These are phyloP conservation scores for Metschnikowia noctiluminum DNA, from an alignment of 805 yeast species.

Conservation along the genomic window DNA sequence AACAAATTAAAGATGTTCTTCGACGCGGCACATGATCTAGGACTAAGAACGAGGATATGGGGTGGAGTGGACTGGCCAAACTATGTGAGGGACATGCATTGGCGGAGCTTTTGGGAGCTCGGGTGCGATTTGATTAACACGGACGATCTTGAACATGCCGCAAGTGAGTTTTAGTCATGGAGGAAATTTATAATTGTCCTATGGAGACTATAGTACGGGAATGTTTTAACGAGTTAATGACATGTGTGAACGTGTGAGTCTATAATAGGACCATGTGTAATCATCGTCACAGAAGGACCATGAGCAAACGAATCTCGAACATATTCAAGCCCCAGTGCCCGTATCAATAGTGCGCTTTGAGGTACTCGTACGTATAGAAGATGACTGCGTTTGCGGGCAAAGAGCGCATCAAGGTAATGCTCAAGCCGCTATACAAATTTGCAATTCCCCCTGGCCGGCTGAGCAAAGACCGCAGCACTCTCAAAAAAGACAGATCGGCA, in stretches of 20 bases:
- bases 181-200: no score
- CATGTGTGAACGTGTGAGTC: no score
- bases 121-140: slow-evolving; percentile 61
- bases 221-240: no score
- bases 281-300: no score
- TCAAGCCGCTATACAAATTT: slow-evolving; percentile 80
- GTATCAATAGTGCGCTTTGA: slow-evolving; percentile 37
- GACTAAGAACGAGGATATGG: slow-evolving; percentile 64
- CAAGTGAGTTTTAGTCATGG: slow-evolving; percentile 12
- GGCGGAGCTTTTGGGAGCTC: slow-evolving; percentile 44
- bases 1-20: slow-evolving; percentile 24
- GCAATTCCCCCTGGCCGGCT: slow-evolving; percentile 53
- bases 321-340: background rate
- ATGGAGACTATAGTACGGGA: no score
- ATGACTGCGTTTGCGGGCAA: slow-evolving; percentile 89
- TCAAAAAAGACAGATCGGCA: slow-evolving; percentile 25
- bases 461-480: slow-evolving; percentile 30
- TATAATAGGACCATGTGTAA: no score
- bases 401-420: slow-evolving; percentile 76
- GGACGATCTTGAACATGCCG: slow-evolving; percentile 52
- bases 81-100: slow-evolving; percentile 40
- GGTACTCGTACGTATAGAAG: slow-evolving; percentile 71
- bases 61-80: slow-evolving; percentile 70
- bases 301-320: background rate
- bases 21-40: slow-evolving; percentile 45